A percentile compares a stretch with the other conserved stretches of the same genome.
Conservation (phyloP, 2,329 filamentous ascomycete species). For the Cercospora sesami region DNA sequence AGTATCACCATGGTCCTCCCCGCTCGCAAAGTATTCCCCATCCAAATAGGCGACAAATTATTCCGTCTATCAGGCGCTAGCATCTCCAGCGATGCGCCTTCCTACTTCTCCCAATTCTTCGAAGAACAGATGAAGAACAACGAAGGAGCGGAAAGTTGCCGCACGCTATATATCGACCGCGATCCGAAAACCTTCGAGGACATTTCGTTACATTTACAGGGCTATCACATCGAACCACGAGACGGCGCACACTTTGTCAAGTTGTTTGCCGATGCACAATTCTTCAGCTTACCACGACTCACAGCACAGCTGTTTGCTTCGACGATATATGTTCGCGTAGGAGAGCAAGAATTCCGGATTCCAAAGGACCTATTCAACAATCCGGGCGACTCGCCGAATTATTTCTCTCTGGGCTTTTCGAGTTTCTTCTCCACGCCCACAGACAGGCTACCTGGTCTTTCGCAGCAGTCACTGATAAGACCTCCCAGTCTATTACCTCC, state of each 20-base stretch:
- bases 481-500: conserved; percentile 85
- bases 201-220: conserved; percentile 86
- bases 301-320: conserved; percentile 90
- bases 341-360: conserved; percentile 82
- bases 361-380: conserved; percentile 81
- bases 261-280: conserved; percentile 90
- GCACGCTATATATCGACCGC: conserved; percentile 91
- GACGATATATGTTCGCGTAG: conserved; percentile 89
- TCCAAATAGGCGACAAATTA: conserved; percentile 68
- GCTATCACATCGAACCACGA: conserved; percentile 80
- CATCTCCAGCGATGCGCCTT: conserved; percentile 66
- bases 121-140: conserved; percentile 72
- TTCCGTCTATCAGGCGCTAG: conserved; percentile 69
- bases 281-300: conserved; percentile 84
- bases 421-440: conserved; percentile 79
- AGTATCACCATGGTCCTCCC: conserved; percentile 55
- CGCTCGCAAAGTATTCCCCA: conserved; percentile 69
- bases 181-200: conserved; percentile 87
- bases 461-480: conserved; percentile 74
- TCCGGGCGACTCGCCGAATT: conserved; percentile 91
- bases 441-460: conserved; percentile 82
- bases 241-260: conserved; percentile 88
- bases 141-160: conserved; percentile 60
- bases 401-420: conserved; percentile 87
- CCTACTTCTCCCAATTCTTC: conserved; percentile 95